A percentile compares a stretch with the other conserved stretches of the same genome.
phyloP scores from a whole-genome alignment of 768 basidiomycete species.

The Suillus subalutaceus region DNA sequence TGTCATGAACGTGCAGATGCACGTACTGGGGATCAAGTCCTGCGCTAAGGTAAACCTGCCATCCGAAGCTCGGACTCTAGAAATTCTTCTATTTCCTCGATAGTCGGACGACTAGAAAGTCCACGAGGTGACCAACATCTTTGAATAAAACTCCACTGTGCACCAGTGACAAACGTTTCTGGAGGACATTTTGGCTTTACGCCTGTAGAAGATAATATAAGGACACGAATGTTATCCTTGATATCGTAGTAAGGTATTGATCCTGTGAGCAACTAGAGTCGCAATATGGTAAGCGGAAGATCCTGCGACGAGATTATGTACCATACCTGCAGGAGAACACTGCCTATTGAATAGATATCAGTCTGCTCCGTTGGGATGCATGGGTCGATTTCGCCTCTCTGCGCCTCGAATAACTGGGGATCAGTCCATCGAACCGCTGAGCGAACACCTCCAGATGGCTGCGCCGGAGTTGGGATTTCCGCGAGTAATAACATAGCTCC shows the following conservation, averaged over 20 bases:
- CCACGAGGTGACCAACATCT: slow-evolving; percentile 10
- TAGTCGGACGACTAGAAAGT: slow-evolving; percentile 4
- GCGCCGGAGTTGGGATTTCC: not conserved
- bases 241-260: slow-evolving; percentile 11
- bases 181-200: slow-evolving; percentile 1
- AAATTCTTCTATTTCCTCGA: slow-evolving; percentile 8
- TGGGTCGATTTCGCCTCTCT: not conserved
- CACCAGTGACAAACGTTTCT: not conserved
- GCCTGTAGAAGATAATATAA: not conserved
- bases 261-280: slow-evolving; percentile 11
- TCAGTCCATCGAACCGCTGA: slow-evolving; percentile 12
- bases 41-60: not conserved
- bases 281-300: not conserved
- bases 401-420: slow-evolving; percentile 5
- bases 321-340: slow-evolving; percentile 13
- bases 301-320: not conserved
- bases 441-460: not conserved
- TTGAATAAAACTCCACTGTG: slow-evolving; percentile 11
- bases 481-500: slow-evolving; percentile 5
- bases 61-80: not conserved
- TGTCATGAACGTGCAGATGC: not conserved
- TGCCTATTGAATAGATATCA: slow-evolving; percentile 13
- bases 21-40: not conserved
- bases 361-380: not conserved
- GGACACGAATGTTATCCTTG: not conserved